These are phyloP conservation scores for Cryptosporidium meleagridis DNA, from an alignment of 169 alveolate genomes.

Conservation along the genomic window DNA sequence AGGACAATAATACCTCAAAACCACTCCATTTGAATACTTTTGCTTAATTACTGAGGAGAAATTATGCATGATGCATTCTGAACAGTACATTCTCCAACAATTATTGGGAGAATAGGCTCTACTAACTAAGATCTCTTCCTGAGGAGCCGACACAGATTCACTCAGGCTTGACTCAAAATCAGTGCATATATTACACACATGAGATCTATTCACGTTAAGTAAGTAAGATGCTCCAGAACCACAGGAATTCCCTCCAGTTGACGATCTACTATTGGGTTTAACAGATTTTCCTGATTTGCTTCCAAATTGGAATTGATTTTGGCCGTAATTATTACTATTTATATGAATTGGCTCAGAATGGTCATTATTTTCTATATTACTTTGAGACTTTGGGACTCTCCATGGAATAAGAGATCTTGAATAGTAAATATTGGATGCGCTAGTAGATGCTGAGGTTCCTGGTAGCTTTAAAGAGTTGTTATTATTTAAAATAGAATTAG, in stretches of 20 bases:
- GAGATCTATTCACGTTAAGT: background rate
- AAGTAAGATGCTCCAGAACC: background rate
- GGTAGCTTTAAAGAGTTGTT: background rate
- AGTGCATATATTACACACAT: constrained; percentile 41
- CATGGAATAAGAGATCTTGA: constrained; percentile 69
- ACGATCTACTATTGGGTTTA: background rate
- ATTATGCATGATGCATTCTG: constrained; percentile 69
- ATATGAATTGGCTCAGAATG: constrained; percentile 11
- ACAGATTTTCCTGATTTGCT: background rate
- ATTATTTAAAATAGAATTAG: background rate
- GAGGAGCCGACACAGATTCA: background rate
- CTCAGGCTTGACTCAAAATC: constrained; percentile 13
- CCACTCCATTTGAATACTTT: constrained; percentile 61
- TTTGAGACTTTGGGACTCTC: constrained; percentile 39
- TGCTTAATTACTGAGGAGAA: constrained; percentile 66
- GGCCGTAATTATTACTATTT: background rate
- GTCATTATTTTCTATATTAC: background rate
- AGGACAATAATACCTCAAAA: constrained; percentile 63
- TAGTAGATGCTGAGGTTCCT: constrained; percentile 2
- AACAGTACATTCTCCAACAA: constrained; percentile 75
- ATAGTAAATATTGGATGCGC: constrained; percentile 11
- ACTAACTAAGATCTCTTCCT: constrained; percentile 29
- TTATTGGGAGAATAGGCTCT: constrained; percentile 56
- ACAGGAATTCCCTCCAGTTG: background rate
- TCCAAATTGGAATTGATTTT: background rate